Base-by-base conservation (phyloP, 768 basidiomycete genomes). In the Xerocomellus amylosporus region DNA sequence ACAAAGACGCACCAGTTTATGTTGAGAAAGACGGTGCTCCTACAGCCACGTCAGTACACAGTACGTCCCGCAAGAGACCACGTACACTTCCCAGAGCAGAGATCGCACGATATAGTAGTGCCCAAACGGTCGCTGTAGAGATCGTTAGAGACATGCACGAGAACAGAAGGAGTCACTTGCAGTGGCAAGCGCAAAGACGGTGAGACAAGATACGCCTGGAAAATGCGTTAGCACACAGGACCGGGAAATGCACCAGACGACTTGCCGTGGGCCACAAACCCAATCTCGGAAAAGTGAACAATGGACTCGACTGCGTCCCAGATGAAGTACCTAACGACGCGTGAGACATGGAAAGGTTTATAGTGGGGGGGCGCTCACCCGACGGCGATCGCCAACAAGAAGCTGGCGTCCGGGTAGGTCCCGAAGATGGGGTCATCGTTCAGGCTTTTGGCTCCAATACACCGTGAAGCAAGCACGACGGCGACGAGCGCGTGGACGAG, bases 11-110 rank as follows among this genome's bases (percentile, higher is more conserved):
- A 92, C 91, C 91, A 93, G 58, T 94, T 90, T 51, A 90, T 83
- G 62, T 96, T 89, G 58, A 96, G 75, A 72, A 95, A 93, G 54
- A 93, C 81, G 0, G 93, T 95, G 73, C 86, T 88, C 73, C 84
- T 86, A 55, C 17, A 41, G 33, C 34, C 40, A 43, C 7, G 19
- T 62, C 33, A 61, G 54, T 36, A 51, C 30, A 31, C 17, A 33
- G 13, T 12, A 40, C 17, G 22, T 40, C 10, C 30, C 24, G 44
- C 20, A 20, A 36, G n/a, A 10, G 13, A 39, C 41, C 36, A 73
- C 82, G 49, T 70, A 87, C 77, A 83, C 74, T 72, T 93, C 93
- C 92, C 91, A 93, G 12, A 93, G 74, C 30, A 95, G 73, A 72
- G 88, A 94, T 15, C 89, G 79, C 2, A 84, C 75, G 14, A 79